Base-by-base conservation (phyloP, 2,329 filamentous ascomycete genomes). In the Pseudocercospora macadamiae region DNA sequence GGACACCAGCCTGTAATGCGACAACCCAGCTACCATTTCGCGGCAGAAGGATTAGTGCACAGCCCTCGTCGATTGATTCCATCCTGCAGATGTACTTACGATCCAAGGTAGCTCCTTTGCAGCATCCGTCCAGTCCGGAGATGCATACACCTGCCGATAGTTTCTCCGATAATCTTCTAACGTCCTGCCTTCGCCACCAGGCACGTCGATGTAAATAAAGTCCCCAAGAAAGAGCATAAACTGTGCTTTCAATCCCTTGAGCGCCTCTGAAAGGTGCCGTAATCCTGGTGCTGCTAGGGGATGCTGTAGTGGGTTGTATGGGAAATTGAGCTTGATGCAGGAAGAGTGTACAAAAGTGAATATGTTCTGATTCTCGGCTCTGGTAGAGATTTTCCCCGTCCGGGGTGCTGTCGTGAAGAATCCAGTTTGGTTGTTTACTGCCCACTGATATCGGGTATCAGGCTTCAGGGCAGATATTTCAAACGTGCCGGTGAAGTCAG, bases 81-180 rank as follows among this genome's bases (percentile, higher is more conserved):
- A n/a, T n/a, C n/a, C n/a, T n/a, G n/a, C n/a, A n/a, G n/a, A n/a
- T n/a, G n/a, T n/a, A n/a, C n/a, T n/a, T n/a, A n/a, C n/a, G 44
- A 97, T 91, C 95, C 95, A 99, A 68, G 93, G 96, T n/a, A 97
- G 79, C 55, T 91, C 87, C 66, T 89, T 82, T 0, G 86, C 86
- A 9, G 90, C 86, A 0, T 86, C 79, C 1, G 84, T 80, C 95
- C 95, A 99, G 64, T 96, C 93, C 0, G 93, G 93, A 2, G 93
- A 96, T 0, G 91, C 89, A 71, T 99, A 99, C n/a, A 97, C 88
- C 68, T 96, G 91, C 18, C 93, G 88, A 71, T 99, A 99, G 71
- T 97, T 92, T 71, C 91, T 86, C 51, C 93, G 86, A 73, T 97
- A 99, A 68, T 92, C 86, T 54, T 90, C 86, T 1, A 82, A 78